Percentiles rank a stretch among this genome's conserved stretches.
Evolutionary conservation across 441 rosid genomes (phyloP).

Genomic region (Corymbia citriodora): DNA sequence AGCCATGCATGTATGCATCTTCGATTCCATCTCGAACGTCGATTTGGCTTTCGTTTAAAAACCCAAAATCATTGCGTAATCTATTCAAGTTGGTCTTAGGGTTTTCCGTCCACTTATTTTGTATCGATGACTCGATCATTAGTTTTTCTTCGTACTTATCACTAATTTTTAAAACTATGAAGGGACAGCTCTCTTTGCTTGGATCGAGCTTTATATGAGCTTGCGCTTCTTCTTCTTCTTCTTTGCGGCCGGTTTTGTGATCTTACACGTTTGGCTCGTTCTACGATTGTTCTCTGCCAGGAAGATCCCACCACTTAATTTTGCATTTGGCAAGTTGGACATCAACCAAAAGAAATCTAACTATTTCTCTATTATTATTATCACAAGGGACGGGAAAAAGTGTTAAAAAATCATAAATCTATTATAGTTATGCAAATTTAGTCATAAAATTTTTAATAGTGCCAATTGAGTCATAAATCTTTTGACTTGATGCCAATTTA

Average conservation of each 20-base stretch:
- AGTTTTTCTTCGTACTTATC: not conserved
- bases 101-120: not conserved
- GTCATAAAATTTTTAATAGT: no score
- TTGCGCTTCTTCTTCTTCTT: not conserved
- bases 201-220: not conserved
- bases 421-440: no score
- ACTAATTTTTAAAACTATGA: not conserved
- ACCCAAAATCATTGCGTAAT: not conserved
- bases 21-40: not conserved
- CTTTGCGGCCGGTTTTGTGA: not conserved
- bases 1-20: not conserved
- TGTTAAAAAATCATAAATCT: no score
- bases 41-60: not conserved
- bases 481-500: no score
- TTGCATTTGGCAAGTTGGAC: not conserved
- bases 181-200: not conserved
- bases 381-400: fast-evolving
- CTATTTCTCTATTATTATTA: not conserved
- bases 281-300: not conserved
- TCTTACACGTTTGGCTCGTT: not conserved
- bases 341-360: not conserved
- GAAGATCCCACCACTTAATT: not conserved
- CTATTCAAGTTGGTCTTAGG: not conserved
- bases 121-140: not conserved
- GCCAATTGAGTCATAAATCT: no score